Evolutionary conservation across 257 asterid species (phyloP).

Genomic region (Solanum pinnatisectum): DNA sequence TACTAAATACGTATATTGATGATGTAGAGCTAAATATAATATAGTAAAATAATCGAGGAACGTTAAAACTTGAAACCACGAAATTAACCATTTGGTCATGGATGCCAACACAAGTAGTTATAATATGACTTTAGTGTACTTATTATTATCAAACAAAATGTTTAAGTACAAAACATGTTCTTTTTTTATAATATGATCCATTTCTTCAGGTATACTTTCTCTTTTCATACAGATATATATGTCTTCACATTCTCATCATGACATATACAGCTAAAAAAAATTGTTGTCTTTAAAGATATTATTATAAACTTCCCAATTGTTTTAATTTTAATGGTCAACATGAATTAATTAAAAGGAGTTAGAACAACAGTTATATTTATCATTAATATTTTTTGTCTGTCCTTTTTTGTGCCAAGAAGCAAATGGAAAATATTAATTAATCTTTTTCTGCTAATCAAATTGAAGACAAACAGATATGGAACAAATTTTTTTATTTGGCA

Average conservation of each 20-base stretch:
- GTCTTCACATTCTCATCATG: not conserved
- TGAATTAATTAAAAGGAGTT: not conserved
- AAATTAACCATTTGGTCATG: not conserved
- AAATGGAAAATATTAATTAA: not conserved
- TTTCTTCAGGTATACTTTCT: not conserved
- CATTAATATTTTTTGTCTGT: not conserved
- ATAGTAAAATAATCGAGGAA: not conserved
- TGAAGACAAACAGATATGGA: not conserved
- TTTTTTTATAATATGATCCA: not conserved
- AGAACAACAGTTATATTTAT: not conserved
- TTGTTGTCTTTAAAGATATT: not conserved
- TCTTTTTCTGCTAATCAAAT: not conserved
- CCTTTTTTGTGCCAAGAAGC: not conserved
- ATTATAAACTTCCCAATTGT: not conserved
- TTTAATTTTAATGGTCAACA: not conserved
- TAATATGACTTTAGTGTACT: not conserved
- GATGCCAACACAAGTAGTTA: not conserved
- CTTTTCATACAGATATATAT: not conserved
- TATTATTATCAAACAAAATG: not conserved
- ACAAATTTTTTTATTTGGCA: not conserved
- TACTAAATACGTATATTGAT: not conserved
- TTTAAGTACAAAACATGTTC: not conserved
- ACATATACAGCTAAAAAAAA: not conserved
- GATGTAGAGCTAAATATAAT: not conserved
- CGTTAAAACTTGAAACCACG: not conserved